Evolutionary conservation across 768 basidiomycete genomes (phyloP).

Genomic region (Leucosporidium yakuticum): DNA sequence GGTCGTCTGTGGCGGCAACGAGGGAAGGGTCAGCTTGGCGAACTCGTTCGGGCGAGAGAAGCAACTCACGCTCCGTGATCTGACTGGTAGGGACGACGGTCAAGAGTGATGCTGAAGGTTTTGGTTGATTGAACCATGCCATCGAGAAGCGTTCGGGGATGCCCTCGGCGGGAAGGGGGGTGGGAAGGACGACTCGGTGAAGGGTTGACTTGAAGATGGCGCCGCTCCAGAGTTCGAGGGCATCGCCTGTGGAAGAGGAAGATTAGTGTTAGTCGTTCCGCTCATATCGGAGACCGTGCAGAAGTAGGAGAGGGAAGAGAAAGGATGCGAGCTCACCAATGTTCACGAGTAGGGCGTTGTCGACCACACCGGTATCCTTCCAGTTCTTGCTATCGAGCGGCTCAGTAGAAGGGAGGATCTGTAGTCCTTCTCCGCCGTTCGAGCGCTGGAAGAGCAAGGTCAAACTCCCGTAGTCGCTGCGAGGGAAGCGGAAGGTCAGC

Average conservation of each 20-base stretch:
- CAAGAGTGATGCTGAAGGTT: conserved; percentile 8
- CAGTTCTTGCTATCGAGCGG: conserved; percentile 18
- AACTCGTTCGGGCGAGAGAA: neutral
- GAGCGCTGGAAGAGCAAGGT: conserved; percentile 25
- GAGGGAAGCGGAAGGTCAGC: neutral
- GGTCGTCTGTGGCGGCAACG: conserved; percentile 7
- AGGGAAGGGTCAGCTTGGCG: neutral
- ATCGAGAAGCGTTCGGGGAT: conserved; percentile 29
- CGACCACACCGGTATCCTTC: conserved; percentile 18
- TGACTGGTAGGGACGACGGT: neutral
- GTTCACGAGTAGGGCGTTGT: conserved; percentile 23
- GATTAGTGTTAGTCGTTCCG: no score
- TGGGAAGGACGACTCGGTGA: conserved; percentile 28
- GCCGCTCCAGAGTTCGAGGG: conserved; percentile 26
- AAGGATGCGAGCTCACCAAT: neutral
- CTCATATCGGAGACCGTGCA: no score
- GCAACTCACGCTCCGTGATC: conserved; percentile 1
- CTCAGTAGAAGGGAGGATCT: conserved; percentile 21
- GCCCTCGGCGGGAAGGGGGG: conserved; percentile 23
- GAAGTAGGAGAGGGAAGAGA: no score
- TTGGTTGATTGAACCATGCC: conserved; percentile 32
- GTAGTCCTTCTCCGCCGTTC: conserved; percentile 23
- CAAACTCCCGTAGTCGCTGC: conserved; percentile 16
- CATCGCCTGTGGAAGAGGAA: conserved; percentile 1
- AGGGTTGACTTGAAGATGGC: conserved; percentile 26